phyloP scores from a whole-genome alignment of 179 eudicot genomes.

The Nepenthes alata region DNA sequence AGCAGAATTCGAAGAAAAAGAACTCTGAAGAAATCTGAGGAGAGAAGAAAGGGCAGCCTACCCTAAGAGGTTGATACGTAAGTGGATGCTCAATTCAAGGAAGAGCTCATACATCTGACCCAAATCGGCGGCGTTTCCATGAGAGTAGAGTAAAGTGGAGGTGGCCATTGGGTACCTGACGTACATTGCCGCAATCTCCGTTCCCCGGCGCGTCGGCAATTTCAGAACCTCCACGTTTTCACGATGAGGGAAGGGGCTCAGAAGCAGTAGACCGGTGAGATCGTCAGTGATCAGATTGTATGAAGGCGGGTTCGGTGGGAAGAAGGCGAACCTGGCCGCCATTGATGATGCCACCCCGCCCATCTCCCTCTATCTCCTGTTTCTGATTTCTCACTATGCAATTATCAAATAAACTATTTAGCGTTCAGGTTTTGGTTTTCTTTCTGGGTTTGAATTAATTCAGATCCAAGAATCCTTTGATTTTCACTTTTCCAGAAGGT shows the following conservation, averaged over 20 bases:
- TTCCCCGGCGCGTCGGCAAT: constrained; percentile 40
- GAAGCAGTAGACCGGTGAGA: constrained; percentile 33
- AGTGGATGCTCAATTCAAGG: constrained; percentile 44
- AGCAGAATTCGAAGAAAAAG: not conserved
- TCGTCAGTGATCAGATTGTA: constrained; percentile 46
- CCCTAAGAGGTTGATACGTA: constrained; percentile 64
- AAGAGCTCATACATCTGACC: constrained; percentile 76
- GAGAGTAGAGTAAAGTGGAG: constrained; percentile 53
- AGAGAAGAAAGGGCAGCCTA: constrained; percentile 7
- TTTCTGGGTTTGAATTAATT: not conserved
- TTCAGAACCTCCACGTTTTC: constrained; percentile 57
- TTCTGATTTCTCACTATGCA: not conserved
- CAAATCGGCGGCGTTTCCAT: constrained; percentile 68
- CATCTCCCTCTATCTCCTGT: constrained; percentile 16
- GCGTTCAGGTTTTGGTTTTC: not conserved
- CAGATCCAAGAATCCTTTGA: not conserved
- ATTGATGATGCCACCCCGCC: constrained; percentile 74
- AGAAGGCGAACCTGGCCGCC: constrained; percentile 79
- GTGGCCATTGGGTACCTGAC: constrained; percentile 60
- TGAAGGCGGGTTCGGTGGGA: constrained; percentile 69
- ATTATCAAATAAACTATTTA: not conserved
- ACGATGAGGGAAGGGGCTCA: constrained; percentile 52
- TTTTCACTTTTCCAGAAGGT: not conserved
- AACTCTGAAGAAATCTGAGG: not conserved
- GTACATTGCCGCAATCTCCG: constrained; percentile 50